A percentile compares a stretch with the other conserved stretches of the same genome.
These are phyloP conservation scores for Tylopilus felleus DNA, from an alignment of 768 basidiomycete genomes.

Conservation along the genomic window DNA sequence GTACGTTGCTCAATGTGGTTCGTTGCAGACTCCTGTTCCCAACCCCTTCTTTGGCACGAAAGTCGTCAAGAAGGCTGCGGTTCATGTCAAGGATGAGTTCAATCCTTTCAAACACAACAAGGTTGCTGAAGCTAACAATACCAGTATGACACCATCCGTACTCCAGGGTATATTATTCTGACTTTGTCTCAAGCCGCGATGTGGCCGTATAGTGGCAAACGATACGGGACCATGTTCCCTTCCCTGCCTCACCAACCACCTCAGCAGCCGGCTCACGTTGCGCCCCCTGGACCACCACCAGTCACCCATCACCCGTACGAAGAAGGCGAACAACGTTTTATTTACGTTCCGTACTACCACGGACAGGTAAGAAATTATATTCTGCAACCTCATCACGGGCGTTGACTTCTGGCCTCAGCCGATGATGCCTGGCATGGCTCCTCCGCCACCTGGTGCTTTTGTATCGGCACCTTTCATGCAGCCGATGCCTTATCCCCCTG, in stretches of 20 bases:
- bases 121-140: constrained; percentile 67
- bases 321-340: constrained; percentile 68
- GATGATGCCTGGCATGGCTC: constrained; percentile 84
- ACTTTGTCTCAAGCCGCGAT: constrained; percentile 47
- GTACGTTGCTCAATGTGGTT: constrained; percentile 8
- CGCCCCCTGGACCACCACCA: constrained; percentile 62
- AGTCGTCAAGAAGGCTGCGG: constrained; percentile 67
- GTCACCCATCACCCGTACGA: constrained; percentile 77
- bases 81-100: constrained; percentile 94
- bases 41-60: constrained; percentile 92
- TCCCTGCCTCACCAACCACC: constrained; percentile 53
- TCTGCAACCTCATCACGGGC: background rate
- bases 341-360: constrained; percentile 82
- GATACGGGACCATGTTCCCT: constrained; percentile 77
- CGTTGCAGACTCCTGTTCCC: constrained; percentile 41
- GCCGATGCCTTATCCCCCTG: constrained; percentile 78
- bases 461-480: constrained; percentile 83
- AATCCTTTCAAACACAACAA: constrained; percentile 92
- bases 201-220: constrained; percentile 92
- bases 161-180: background rate
- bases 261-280: constrained; percentile 66
- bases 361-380: constrained; percentile 50
- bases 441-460: constrained; percentile 76
- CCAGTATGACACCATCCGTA: constrained; percentile 51
- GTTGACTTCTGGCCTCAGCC: constrained; percentile 39